Base-by-base conservation (phyloP, 306 rosid species). In the Pachyrhizus erosus region DNA sequence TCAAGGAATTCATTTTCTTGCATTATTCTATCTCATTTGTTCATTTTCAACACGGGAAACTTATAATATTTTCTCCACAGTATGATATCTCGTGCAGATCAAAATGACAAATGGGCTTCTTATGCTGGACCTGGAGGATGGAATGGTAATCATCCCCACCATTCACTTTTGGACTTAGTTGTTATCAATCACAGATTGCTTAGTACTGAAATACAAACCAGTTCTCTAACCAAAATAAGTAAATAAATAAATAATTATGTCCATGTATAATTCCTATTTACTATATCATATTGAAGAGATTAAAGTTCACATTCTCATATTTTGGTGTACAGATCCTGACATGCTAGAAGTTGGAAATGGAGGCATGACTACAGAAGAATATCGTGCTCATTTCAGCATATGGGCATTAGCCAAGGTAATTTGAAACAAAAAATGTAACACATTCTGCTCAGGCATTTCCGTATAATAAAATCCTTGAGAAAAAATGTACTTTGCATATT, bases 321-420 rank as follows among this genome's bases (percentile, higher is more conserved):
- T 73, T 77, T 71, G 37, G 40, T 45, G 18, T 17, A 18, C 82
- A 93, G 96, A 93, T 89, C 97, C 97, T 33, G 97, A 91, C 68
- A 93, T 93, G 96, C 92, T 93, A 61, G 96, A 93, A 86, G 89
- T 93, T 31, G 97, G 96, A 83, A 93, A 93, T 74, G 96, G 94
- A 75, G 91, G 96, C 49, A 93, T 93, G 97, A 86, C 90, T 40
- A 66, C 84, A 13, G 92, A 85, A 81, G 97, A 93, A 77, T 91
- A 93, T 70, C 90, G 97, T 69, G 84, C 94, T 33, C 97, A 93
- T 87, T 91, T 88, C 58, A 93, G 97, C 85, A 86, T 93, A 76
- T 91, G 97, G 97, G 93, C 96, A 64, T 72, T 93, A 43, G 89
- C 84, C 42, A 93, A 93, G 93, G 97, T 91, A 73, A 29, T 33